Conservation (phyloP, 208 protist species). For the Strigomonas culicis region DNA sequence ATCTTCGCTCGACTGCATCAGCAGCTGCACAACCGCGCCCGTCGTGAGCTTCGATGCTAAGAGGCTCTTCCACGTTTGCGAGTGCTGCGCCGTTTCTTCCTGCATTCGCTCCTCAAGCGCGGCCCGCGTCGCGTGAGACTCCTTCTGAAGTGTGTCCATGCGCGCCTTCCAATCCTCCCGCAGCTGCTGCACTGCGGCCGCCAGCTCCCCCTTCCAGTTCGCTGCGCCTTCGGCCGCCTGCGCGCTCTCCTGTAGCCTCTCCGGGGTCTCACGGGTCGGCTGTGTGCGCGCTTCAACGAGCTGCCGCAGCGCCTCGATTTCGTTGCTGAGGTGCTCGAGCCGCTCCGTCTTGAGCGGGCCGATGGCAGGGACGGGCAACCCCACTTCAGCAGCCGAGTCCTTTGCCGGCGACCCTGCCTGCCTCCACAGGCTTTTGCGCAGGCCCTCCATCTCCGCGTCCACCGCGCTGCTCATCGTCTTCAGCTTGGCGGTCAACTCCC, state of each 20-base stretch:
- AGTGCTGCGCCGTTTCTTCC: too few species aligned
- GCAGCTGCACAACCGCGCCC: neutral
- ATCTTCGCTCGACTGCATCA: neutral
- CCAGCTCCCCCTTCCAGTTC: neutral
- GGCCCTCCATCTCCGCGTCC: constrained; percentile 2
- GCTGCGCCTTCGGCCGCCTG: neutral
- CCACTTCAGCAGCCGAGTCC: neutral
- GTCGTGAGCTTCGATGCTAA: neutral
- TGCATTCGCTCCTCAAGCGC: neutral
- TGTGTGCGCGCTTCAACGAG: neutral
- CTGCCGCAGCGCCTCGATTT: constrained; percentile 2
- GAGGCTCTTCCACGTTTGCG: neutral
- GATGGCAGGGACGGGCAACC: neutral
- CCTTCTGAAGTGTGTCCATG: neutral
- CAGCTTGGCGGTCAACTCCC: neutral
- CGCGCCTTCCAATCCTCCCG: too few species aligned
- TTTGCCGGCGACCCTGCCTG: neutral
- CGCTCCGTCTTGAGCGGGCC: constrained; percentile 7
- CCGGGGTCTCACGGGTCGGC: neutral
- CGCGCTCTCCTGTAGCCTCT: neutral
- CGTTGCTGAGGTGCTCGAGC: neutral
- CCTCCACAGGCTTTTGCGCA: neutral
- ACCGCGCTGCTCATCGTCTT: neutral
- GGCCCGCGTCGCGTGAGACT: neutral
- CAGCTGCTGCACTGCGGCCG: neutral